Evolutionary conservation across 768 basidiomycete genomes (phyloP), one percentile per base, ranked within the genome.

Genomic region (Nidularia sp.): DNA sequence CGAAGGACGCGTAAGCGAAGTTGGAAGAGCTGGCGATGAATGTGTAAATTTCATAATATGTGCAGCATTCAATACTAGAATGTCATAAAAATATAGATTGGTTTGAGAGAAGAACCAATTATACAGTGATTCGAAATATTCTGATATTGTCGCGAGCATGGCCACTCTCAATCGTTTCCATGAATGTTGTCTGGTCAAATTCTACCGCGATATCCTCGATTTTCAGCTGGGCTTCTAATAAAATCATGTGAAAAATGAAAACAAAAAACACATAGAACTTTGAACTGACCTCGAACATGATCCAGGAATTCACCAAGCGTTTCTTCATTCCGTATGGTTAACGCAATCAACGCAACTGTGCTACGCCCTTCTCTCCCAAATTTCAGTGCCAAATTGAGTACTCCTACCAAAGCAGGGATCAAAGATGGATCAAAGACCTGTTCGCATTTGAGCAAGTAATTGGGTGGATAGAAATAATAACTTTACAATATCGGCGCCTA

Each of bases 361-460:
- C n/a, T n/a, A n/a, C n/a, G n/a, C n/a, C n/a, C n/a, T 13, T 6
- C 31, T 35, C 25, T 50, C 5, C 25, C n/a, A 12, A 58, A 44
- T 46, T 68, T 70, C 29, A 86, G 65, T 8, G 74, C 73, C 34
- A 83, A 58, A 50, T 53, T 61, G 10, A 90, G 63, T 4, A 78
- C 75, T 9, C 70, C 69, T 1, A 84, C 72, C 3, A 90, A 71
- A 0, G 82, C 69, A 5, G 80, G 77, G 44, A 89, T 77, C 39
- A 90, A 66, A 7, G 61, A 60, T 6, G 85, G 84, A 58, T 90
- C 86, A 59, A 83, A 91, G 5, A 87, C 81, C 88, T 90, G 31
- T 39, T n/a, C 8, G n/a, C 36, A 39, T 39, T 8, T 39, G n/a
- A n/a, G 36, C n/a, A 39, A 8, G n/a, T 39, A n/a, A n/a, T n/a